A percentile compares a stretch with the other conserved stretches of the same genome.
phyloP scores from a whole-genome alignment of 768 basidiomycete species.

The Cytidiella melzeri region DNA sequence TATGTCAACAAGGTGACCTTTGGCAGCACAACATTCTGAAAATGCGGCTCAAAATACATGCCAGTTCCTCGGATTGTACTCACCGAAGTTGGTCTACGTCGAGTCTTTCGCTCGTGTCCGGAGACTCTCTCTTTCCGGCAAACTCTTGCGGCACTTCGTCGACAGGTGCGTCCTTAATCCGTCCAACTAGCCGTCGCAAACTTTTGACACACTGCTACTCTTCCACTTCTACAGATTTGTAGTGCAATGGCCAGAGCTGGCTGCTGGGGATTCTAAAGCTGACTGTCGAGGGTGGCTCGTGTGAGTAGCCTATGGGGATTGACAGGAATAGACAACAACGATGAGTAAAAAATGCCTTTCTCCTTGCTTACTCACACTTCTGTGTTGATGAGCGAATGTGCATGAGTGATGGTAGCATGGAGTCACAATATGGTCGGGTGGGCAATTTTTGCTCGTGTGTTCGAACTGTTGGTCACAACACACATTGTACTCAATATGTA shows the following conservation, averaged over 20 bases:
- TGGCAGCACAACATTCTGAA: slow-evolving; percentile 2
- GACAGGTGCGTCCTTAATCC: slow-evolving; percentile 49
- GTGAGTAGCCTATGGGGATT: slow-evolving; percentile 25
- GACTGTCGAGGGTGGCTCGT: slow-evolving; percentile 64
- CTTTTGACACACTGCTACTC: no score
- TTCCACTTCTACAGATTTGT: slow-evolving; percentile 51
- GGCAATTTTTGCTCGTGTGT: no score
- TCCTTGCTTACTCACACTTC: no score
- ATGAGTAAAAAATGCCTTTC: no score
- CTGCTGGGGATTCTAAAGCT: slow-evolving; percentile 34
- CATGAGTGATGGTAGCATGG: no score
- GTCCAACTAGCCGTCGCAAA: slow-evolving; percentile 2
- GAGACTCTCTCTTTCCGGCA: slow-evolving; percentile 78
- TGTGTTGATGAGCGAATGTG: no score
- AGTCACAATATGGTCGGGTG: no score
- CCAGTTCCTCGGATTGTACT: slow-evolving; percentile 69
- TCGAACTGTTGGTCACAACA: no score
- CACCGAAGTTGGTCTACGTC: slow-evolving; percentile 76
- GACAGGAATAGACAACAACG: not conserved
- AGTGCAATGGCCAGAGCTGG: slow-evolving; percentile 80
- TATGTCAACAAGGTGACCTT: slow-evolving; percentile 64
- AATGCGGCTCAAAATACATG: slow-evolving; percentile 6
- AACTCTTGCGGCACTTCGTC: slow-evolving; percentile 71
- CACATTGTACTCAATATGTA: no score
- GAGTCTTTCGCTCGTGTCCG: slow-evolving; percentile 91